Conservation (phyloP, 371 early-diverging fungal genomes). For the Entomophthora muscae region DNA sequence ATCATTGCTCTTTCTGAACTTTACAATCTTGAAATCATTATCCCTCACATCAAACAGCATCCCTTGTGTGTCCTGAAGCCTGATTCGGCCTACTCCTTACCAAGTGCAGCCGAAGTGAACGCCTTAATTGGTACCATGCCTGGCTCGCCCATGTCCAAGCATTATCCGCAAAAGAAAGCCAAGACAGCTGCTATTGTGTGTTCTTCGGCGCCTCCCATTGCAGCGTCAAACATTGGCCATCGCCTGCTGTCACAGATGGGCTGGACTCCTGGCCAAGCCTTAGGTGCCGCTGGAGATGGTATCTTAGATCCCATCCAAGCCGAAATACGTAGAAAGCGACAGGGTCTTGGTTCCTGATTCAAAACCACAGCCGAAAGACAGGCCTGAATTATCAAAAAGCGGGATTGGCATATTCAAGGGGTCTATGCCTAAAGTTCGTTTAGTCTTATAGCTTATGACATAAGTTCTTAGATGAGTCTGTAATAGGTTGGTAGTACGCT, state of each 20-base stretch:
- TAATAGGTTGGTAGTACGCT: too few relatives aligned
- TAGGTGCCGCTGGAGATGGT: slow-evolving; percentile 61
- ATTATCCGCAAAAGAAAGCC: not conserved
- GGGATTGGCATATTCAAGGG: too few relatives aligned
- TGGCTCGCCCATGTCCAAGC: not conserved
- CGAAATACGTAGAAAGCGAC: slow-evolving; percentile 46
- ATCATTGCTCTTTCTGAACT: not conserved
- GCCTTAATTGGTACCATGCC: not conserved
- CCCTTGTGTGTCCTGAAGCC: not conserved
- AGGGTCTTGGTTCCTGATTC: slow-evolving; percentile 63
- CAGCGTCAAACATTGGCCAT: not conserved
- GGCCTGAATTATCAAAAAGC: too few relatives aligned
- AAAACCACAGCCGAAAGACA: too few relatives aligned
- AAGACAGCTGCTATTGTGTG: not conserved
- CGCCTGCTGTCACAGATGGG: slow-evolving; percentile 11
- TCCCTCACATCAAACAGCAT: not conserved
- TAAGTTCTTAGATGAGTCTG: too few relatives aligned
- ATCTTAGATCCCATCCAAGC: slow-evolving; percentile 74
- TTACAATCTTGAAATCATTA: not conserved
- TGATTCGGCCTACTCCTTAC: not conserved
- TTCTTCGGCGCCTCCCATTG: not conserved
- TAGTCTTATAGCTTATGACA: too few relatives aligned
- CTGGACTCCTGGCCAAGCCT: slow-evolving; percentile 62
- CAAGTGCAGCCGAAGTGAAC: not conserved
- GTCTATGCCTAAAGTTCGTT: too few relatives aligned